These are phyloP conservation scores for Postia placenta DNA, from an alignment of 768 basidiomycete species.

Conservation along the genomic window DNA sequence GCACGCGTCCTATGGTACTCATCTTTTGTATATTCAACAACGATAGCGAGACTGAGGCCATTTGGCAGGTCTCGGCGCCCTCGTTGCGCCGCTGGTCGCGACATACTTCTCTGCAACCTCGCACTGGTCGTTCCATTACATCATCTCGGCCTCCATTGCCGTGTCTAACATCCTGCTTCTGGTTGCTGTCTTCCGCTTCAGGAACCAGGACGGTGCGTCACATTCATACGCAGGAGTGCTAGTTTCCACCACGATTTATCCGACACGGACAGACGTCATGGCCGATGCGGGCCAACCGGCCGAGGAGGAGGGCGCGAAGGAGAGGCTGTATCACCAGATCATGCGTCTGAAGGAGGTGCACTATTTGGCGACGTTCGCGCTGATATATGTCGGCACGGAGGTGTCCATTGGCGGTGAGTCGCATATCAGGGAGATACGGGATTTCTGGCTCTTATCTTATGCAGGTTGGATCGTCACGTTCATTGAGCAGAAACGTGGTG, in stretches of 20 bases:
- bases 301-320: conserved; percentile 24
- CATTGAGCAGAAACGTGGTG: conserved; percentile 32
- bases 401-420: conserved; percentile 34
- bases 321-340: conserved; percentile 29
- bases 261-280: conserved; percentile 24
- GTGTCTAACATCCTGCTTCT: conserved; percentile 14
- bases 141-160: conserved; percentile 27
- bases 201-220: conserved; percentile 23
- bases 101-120: conserved; percentile 43
- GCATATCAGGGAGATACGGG: neutral
- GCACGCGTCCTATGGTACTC: conserved; percentile 64
- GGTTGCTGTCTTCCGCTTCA: conserved; percentile 22
- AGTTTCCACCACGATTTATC: neutral
- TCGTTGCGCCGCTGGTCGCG: conserved; percentile 45
- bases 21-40: too few species aligned
- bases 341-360: conserved; percentile 30
- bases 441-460: neutral
- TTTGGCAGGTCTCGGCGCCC: conserved; percentile 48
- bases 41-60: neutral
- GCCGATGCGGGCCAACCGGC: conserved; percentile 21
- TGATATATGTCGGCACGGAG: conserved; percentile 40
- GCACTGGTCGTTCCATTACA: conserved; percentile 40
- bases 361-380: conserved; percentile 30
- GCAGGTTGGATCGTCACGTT: conserved; percentile 42
- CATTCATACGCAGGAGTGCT: neutral